Evolutionary conservation across 305 asterid species (phyloP).

Genomic region (Fraxinus paxiana): DNA sequence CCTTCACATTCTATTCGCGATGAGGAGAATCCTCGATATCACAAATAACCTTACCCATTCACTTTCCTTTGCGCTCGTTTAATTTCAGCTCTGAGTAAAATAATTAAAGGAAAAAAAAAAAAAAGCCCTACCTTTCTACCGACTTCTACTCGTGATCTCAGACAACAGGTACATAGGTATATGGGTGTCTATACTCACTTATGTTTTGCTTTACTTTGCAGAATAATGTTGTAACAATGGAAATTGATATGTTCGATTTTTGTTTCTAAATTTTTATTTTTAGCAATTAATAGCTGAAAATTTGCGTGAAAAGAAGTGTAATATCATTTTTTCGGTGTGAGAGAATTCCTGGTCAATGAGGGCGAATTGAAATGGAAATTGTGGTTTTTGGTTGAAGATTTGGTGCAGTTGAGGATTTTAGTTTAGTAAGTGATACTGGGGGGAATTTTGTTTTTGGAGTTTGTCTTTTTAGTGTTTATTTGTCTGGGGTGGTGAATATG

Average conservation of each 20-base stretch:
- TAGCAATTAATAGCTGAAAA: conserved; percentile 12
- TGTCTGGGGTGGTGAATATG: conserved; percentile 24
- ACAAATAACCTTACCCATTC: conserved; percentile 34
- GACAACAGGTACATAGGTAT: conserved; percentile 20
- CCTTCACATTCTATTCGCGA: conserved; percentile 36
- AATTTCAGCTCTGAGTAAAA: conserved; percentile 18
- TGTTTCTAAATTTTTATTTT: neutral
- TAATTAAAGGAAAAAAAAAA: conserved; percentile 10
- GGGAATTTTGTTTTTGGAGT: neutral
- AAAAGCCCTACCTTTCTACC: conserved; percentile 25
- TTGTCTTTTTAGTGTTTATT: conserved; percentile 2
- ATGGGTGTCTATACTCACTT: neutral
- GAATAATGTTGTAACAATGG: conserved; percentile 16
- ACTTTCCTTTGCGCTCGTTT: conserved; percentile 21
- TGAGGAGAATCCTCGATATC: conserved; percentile 36
- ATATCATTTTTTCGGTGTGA: conserved; percentile 6
- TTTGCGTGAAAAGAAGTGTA: conserved; percentile 21
- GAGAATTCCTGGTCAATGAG: conserved; percentile 24
- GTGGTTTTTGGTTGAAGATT: conserved; percentile 16
- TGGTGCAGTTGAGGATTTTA: conserved; percentile 9
- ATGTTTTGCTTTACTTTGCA: conserved; percentile 5
- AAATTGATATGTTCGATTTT: neutral
- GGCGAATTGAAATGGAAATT: conserved; percentile 11
- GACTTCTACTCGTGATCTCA: conserved; percentile 31
- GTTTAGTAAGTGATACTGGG: conserved; percentile 12